These are phyloP conservation scores for Funneliformis mosseae DNA, from an alignment of 192 early-diverging fungal genomes.

Conservation along the genomic window DNA sequence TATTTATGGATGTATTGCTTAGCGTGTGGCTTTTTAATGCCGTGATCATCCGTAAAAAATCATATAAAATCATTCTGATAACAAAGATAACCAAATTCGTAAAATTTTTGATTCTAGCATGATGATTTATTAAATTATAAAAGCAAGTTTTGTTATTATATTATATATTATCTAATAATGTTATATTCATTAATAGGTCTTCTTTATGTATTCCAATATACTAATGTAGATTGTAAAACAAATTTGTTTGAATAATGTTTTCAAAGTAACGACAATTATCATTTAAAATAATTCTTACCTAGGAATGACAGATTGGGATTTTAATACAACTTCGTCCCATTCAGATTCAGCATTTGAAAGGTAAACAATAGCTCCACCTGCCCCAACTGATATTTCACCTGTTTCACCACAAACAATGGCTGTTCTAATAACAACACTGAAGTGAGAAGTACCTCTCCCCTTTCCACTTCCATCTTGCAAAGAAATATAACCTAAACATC, in stretches of 20 bases:
- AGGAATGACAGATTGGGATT: slow-evolving; percentile 62
- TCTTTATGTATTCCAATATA: not conserved
- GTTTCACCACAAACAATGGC: slow-evolving; percentile 57
- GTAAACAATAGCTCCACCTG: slow-evolving; percentile 92
- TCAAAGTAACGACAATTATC: not conserved
- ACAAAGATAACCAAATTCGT: too few species aligned
- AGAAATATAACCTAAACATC: slow-evolving; percentile 87
- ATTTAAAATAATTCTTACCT: slow-evolving; percentile 39
- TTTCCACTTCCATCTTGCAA: slow-evolving; percentile 32
- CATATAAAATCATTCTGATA: too few species aligned
- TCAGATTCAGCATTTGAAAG: slow-evolving; percentile 84
- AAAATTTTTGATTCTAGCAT: too few species aligned
- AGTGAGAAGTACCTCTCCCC: slow-evolving; percentile 60
- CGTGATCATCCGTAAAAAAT: too few species aligned
- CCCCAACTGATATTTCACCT: slow-evolving; percentile 75
- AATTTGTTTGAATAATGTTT: not conserved
- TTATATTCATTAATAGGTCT: not conserved
- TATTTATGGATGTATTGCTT: too few species aligned
- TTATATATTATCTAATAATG: too few species aligned
- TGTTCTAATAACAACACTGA: slow-evolving; percentile 92
- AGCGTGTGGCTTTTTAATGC: too few species aligned
- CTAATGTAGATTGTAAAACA: not conserved
- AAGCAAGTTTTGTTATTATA: too few species aligned
- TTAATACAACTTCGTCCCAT: slow-evolving; percentile 86
- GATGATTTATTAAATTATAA: too few species aligned